Base-by-base conservation (phyloP, 441 rosid genomes). In the Populus trichocarpa region DNA sequence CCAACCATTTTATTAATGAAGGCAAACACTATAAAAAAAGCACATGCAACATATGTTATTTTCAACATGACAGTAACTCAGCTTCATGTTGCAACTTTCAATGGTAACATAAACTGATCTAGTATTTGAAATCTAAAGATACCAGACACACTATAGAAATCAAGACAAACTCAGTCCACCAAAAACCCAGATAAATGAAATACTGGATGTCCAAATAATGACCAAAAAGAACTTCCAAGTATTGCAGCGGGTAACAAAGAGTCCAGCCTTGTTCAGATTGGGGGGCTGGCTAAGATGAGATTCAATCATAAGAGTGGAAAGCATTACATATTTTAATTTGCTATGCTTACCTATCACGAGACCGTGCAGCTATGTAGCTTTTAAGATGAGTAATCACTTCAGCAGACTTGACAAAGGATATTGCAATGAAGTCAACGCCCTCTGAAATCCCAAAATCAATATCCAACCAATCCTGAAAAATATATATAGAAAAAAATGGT, bases 371-470 rank as follows among this genome's bases (percentile, higher is more conserved):
- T 81, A 96, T 88, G 80, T 97, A 97, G 84, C 98, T 97, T 76
- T 93, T 97, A 46, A 97, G 97, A 85, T 97, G 98, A 76, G 87
- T 85, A 79, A 97, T 90, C 64, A 97, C 99, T 89, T 97, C 98
- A 74, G 99, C 99, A 35, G 98, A 95, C 85, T 97, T 97, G 81
- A 97, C 99, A 85, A 95, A 97, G 46, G 99, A 95, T 81, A 97
- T 88, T 32, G 99, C 99, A 74, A 95, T 90, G 82, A 97, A 97
- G 83, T 97, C 99, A 74, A 95, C 99, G 67, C 92, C 93, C 89
- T 91, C 97, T 23, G 92, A 89, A 14, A 97, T 90, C 57, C 98
- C 99, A 89, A 95, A 97, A 83, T 97, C 99, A 65, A 97, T 97
- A 85, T 97, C 99, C 83, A 95, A 84, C 99, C 99, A 95, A 69